These are phyloP conservation scores for Nothomitra cinnamomea DNA, from an alignment of 2,329 filamentous ascomycete species.

Conservation along the genomic window DNA sequence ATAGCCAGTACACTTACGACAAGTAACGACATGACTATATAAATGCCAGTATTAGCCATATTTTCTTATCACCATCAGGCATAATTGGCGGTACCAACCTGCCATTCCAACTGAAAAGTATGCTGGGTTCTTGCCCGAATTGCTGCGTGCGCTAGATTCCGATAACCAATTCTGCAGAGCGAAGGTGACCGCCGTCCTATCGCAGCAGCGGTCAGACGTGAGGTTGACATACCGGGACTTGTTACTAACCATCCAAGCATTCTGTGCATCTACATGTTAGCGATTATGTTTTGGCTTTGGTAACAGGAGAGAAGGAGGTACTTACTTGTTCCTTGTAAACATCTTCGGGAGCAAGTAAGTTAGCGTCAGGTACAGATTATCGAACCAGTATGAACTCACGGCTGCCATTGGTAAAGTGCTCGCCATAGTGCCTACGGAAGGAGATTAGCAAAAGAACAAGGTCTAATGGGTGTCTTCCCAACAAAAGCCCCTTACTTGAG, in stretches of 20 bases:
- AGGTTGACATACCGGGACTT: neutral
- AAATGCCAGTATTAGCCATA: conserved; percentile 9
- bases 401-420: conserved; percentile 90
- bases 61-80: conserved; percentile 5
- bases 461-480: neutral
- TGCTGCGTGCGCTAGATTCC: conserved; percentile 51
- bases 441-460: neutral
- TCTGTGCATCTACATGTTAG: conserved; percentile 22
- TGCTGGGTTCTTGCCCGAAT: conserved; percentile 48
- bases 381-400: conserved; percentile 25
- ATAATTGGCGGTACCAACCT: conserved; percentile 23
- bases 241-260: conserved; percentile 43
- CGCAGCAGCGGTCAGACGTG: neutral
- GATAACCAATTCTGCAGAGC: conserved; percentile 61
- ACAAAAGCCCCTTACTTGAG: conserved; percentile 3
- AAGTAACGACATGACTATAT: conserved; percentile 41
- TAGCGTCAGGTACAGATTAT: neutral
- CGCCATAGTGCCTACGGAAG: conserved; percentile 35
- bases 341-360: conserved; percentile 33
- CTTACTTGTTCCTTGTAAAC: conserved; percentile 76
- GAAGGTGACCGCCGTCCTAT: conserved; percentile 55
- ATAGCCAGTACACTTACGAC: conserved; percentile 15
- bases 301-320: neutral
- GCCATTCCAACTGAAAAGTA: conserved; percentile 68
- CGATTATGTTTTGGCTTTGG: neutral